Percentiles rank a stretch among this genome's conserved stretches.
phyloP scores from a whole-genome alignment of 2,329 filamentous ascomycete species.

The Colletotrichum eleusines region DNA sequence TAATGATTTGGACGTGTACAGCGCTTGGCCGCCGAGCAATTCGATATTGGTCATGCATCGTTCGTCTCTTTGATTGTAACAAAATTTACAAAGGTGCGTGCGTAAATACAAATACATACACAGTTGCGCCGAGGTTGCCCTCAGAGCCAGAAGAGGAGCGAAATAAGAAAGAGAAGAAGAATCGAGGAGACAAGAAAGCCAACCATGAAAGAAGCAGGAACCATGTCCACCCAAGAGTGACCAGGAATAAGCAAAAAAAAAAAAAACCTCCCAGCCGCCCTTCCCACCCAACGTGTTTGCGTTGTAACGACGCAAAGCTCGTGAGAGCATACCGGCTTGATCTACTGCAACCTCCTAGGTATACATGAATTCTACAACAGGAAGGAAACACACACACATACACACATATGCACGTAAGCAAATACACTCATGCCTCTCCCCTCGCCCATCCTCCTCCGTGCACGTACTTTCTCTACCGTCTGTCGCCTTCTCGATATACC shows the following conservation, averaged over 20 bases:
- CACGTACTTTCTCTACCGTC: neutral
- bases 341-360: constrained; percentile 38
- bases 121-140: constrained; percentile 1
- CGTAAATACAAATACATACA: constrained; percentile 18
- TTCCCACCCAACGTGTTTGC: constrained; percentile 9
- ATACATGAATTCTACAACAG: constrained; percentile 40
- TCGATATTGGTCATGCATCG: constrained; percentile 6
- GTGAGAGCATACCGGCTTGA: constrained; percentile 44
- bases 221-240: neutral
- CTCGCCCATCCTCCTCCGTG: constrained; percentile 10
- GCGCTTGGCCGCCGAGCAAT: neutral
- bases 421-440: neutral
- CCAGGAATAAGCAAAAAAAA: constrained; percentile 8
- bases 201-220: constrained; percentile 19
- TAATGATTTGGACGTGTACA: neutral
- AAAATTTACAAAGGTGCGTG: constrained; percentile 9
- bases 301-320: constrained; percentile 39
- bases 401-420: constrained; percentile 13
- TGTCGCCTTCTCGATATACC: neutral
- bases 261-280: neutral
- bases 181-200: neutral
- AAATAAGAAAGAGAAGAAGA: neutral
- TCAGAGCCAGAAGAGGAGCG: neutral
- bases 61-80: constrained; percentile 26
- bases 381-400: neutral